Percentiles rank a stretch among this genome's conserved stretches.
Conservation (phyloP, 2,329 filamentous ascomycete species). For the Fusarium sp. region DNA sequence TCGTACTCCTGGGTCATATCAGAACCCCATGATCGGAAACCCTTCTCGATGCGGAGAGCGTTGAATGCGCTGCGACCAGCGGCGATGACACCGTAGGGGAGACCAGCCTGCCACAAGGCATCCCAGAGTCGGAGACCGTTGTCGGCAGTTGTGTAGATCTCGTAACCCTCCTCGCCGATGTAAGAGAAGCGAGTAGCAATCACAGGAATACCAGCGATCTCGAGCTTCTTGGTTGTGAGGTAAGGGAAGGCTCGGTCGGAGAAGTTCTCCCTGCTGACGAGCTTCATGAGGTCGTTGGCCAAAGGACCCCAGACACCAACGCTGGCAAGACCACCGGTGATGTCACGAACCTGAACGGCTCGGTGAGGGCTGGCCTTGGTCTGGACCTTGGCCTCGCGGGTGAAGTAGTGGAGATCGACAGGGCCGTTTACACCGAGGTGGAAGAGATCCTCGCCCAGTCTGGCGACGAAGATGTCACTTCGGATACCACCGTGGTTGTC, state of each 20-base stretch:
- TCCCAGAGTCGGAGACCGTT: constrained; percentile 70
- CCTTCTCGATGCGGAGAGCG: constrained; percentile 69
- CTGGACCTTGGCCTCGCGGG: constrained; percentile 63
- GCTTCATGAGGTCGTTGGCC: constrained; percentile 62
- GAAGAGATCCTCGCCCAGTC: constrained; percentile 61
- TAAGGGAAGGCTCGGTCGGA: constrained; percentile 60
- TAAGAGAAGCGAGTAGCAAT: constrained; percentile 67
- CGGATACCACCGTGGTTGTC: constrained; percentile 64
- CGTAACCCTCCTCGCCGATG: constrained; percentile 72
- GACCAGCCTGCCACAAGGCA: constrained; percentile 64
- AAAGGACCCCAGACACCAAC: constrained; percentile 72
- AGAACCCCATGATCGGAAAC: constrained; percentile 65
- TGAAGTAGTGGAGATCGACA: constrained; percentile 65
- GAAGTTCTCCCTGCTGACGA: constrained; percentile 60
- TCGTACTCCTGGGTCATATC: constrained; percentile 72
- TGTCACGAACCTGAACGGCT: constrained; percentile 66
- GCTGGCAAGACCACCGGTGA: constrained; percentile 70
- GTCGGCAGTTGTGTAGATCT: constrained; percentile 70
- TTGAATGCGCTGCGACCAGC: constrained; percentile 70
- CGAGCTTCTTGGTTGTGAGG: constrained; percentile 60
- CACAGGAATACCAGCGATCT: constrained; percentile 67
- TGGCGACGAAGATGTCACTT: constrained; percentile 68
- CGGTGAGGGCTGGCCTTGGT: constrained; percentile 53
- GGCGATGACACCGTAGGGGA: constrained; percentile 66
- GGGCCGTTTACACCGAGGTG: constrained; percentile 69